These are phyloP conservation scores for Gaeumannomyces sp. DNA, from an alignment of 2,329 filamentous ascomycete species.

Conservation along the genomic window DNA sequence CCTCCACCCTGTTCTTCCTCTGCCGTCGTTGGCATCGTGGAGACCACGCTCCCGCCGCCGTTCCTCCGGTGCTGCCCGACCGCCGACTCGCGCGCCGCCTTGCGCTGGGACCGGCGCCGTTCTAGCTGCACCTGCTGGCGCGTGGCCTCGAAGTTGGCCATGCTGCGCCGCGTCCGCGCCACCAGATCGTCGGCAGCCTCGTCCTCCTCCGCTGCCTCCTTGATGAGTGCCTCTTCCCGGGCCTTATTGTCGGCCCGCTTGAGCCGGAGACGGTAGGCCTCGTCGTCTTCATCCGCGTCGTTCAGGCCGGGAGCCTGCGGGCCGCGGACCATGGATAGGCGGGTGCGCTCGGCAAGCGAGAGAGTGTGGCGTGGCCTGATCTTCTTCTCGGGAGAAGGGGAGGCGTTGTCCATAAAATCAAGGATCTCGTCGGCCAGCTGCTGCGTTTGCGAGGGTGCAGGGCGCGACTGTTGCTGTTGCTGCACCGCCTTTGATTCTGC, in stretches of 20 bases:
- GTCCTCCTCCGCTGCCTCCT: constrained; percentile 22
- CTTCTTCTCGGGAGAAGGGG: constrained; percentile 55
- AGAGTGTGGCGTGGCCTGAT: constrained; percentile 46
- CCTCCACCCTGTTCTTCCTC: not conserved
- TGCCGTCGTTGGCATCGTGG: not conserved
- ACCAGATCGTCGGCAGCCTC: constrained; percentile 43
- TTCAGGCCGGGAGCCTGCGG: constrained; percentile 27
- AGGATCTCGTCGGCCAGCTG: constrained; percentile 51
- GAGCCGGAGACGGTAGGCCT: not conserved
- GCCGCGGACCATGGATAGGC: constrained; percentile 68
- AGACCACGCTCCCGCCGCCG: constrained; percentile 2
- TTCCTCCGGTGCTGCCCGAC: constrained; percentile 12
- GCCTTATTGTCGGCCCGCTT: not conserved
- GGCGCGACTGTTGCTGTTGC: not conserved
- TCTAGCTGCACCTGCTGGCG: constrained; percentile 56
- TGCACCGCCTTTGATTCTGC: not conserved
- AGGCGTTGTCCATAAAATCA: constrained; percentile 46
- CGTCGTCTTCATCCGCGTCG: constrained; percentile 17
- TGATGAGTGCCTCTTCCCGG: constrained; percentile 21
- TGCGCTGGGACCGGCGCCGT: constrained; percentile 43
- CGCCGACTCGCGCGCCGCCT: constrained; percentile 27
- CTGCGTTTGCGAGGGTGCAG: constrained; percentile 29
- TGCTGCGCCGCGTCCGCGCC: constrained; percentile 53
- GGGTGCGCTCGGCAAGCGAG: constrained; percentile 71
- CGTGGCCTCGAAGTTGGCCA: constrained; percentile 56